These are phyloP conservation scores for Musa schizocarpa DNA, from an alignment of 176 grass and related monocot genomes.

Conservation along the genomic window DNA sequence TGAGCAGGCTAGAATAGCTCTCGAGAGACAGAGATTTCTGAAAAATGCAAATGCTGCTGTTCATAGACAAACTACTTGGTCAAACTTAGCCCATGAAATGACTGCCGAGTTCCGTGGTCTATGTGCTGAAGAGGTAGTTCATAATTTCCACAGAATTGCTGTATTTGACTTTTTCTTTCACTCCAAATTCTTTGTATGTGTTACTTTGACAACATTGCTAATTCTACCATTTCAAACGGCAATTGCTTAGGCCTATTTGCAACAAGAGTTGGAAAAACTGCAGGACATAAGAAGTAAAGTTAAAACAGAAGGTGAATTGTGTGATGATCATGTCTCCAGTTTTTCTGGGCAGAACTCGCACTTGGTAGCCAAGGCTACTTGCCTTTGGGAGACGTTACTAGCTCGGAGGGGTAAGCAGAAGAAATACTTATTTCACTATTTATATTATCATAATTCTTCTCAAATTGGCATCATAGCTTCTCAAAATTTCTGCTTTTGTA, in stretches of 20 bases:
- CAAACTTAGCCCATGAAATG: conserved; percentile 99
- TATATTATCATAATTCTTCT: too few relatives aligned
- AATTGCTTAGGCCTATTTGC: conserved; percentile 79
- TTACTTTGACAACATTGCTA: neutral
- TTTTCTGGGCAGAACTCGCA: conserved; percentile 78
- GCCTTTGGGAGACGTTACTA: conserved; percentile 95
- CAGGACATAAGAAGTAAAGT: conserved; percentile 88
- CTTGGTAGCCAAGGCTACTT: conserved; percentile 79
- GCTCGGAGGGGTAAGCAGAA: conserved; percentile 63
- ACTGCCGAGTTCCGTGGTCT: conserved; percentile 96
- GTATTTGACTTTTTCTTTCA: neutral
- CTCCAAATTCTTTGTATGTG: conserved; percentile 13
- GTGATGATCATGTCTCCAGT: conserved; percentile 74
- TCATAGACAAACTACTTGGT: conserved; percentile 84
- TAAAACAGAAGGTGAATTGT: conserved; percentile 74
- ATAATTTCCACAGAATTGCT: conserved; percentile 14
- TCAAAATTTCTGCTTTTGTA: too few relatives aligned
- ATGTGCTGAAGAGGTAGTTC: conserved; percentile 92
- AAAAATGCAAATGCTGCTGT: conserved; percentile 91
- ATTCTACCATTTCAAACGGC: conserved; percentile 21
- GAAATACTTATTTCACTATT: neutral
- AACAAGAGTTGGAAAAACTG: conserved; percentile 94
- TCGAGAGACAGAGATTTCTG: conserved; percentile 91
- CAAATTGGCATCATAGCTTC: too few relatives aligned
- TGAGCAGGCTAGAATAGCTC: conserved; percentile 89